Conservation (phyloP, 495 filamentous ascomycete genomes). For the Tuber microsphaerosporum region DNA sequence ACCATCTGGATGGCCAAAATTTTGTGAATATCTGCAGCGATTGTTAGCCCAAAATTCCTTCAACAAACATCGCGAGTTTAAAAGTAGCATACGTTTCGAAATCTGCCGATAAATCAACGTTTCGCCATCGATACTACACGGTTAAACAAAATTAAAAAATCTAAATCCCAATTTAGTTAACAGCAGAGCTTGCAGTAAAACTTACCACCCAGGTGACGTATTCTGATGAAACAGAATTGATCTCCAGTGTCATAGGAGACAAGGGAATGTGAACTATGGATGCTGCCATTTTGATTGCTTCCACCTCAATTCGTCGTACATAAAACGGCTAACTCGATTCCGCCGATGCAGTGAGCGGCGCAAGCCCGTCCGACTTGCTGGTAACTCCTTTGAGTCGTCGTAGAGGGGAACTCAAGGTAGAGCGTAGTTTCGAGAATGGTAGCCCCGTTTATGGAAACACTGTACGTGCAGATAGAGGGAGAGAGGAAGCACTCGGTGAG, state of each 20-base stretch:
- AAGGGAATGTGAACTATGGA: conserved; percentile 42
- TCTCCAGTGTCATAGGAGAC: conserved; percentile 43
- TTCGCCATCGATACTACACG: conserved; percentile 41
- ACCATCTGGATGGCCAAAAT: conserved; percentile 41
- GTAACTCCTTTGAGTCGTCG: conserved; percentile 1
- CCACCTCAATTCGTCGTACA: conserved; percentile 7
- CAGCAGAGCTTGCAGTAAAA: conserved; percentile 12
- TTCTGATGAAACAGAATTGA: conserved; percentile 42
- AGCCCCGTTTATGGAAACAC: not conserved
- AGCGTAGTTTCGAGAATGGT: not conserved
- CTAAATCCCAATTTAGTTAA: not conserved
- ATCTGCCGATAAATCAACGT: conserved; percentile 41
- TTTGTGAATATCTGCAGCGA: conserved; percentile 39
- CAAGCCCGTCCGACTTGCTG: conserved; percentile 25
- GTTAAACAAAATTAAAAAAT: conserved; percentile 2
- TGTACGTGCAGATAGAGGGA: conserved; percentile 10
- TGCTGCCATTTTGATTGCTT: conserved; percentile 36
- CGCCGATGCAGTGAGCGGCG: conserved; percentile 16
- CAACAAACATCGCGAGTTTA: not conserved
- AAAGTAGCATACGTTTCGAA: conserved; percentile 40
- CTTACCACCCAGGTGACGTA: conserved; percentile 43
- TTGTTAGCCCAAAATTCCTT: conserved; percentile 15
- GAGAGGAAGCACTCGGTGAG: conserved; percentile 15
- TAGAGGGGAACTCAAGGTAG: not conserved
- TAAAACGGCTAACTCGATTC: conserved; percentile 21